Base-by-base conservation (phyloP, 768 basidiomycete species). In the Lanmaoa pseudosensibilis region DNA sequence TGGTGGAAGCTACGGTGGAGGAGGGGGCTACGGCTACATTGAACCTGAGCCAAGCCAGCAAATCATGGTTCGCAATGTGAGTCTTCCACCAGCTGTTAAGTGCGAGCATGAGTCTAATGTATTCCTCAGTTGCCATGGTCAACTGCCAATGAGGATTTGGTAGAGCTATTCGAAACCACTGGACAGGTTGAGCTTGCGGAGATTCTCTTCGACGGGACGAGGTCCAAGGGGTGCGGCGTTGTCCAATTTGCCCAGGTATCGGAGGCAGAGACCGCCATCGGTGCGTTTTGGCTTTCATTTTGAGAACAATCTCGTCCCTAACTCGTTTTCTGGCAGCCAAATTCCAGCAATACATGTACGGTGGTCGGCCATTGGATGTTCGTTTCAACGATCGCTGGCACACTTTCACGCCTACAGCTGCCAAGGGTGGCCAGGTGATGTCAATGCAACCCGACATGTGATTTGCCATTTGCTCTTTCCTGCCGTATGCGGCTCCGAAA, bases 111-210 rank as follows among this genome's bases (percentile, higher is more conserved):
- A 13, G 37, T 36, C 32, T 49, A 23, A 53, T 18, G 11, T 46
- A 37, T 45, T 55, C 46, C 54, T 21, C 60, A 98, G 96, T 75
- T 99, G 18, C 96, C 96, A 1, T 99, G 95, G 95, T 98, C 96
- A 11, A 99, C 96, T 44, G 94, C 96, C 8, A 98, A 99, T 70
- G 96, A 99, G 70, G 96, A 99, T 70, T 77, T 99, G 43, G 95
- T 99, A 21, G 96, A 99, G 74, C 75, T 99, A 19, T 99, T 99
- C 65, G 95, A 98, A 77, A 99, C 96, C 34, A 97, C 95, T 0
- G 96, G 95, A 11, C 88, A 89, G 62, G 96, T 99, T 36, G 90
- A 94, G 67, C 77, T 93, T 34, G 96, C 96, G 3, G 96, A 99
- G 74, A 96, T 98, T 61, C 73, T 99, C 46, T 94, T 90, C 65